phyloP scores from a whole-genome alignment of 2,329 filamentous ascomycete species.

The Metarhizium humberi region DNA sequence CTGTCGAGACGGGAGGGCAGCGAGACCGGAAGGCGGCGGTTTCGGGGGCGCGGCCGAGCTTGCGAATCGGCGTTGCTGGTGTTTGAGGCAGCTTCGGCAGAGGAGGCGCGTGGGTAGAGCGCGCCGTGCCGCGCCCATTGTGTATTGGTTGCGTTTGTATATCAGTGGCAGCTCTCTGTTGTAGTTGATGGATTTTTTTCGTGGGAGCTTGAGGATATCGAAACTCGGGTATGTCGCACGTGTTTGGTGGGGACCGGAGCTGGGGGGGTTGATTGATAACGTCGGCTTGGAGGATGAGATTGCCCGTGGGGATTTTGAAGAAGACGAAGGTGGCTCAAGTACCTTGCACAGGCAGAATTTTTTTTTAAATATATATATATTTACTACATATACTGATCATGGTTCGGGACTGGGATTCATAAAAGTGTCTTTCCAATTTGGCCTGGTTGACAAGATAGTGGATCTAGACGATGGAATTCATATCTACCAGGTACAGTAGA shows the following conservation, averaged over 20 bases:
- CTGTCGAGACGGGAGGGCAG: constrained; percentile 60
- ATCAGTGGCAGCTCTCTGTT: background rate
- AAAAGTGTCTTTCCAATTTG: too few species aligned
- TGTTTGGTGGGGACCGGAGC: constrained; percentile 2
- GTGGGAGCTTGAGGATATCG: background rate
- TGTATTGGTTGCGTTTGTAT: background rate
- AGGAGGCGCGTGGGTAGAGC: constrained; percentile 11
- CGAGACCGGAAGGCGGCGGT: constrained; percentile 37
- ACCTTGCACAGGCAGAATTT: too few species aligned
- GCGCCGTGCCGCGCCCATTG: constrained; percentile 1
- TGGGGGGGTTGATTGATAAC: background rate
- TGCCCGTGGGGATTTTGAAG: too few species aligned
- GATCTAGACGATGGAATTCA: too few species aligned
- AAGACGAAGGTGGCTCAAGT: too few species aligned
- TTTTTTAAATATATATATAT: too few species aligned
- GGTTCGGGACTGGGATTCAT: too few species aligned
- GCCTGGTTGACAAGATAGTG: too few species aligned
- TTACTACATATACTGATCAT: too few species aligned
- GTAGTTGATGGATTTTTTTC: background rate
- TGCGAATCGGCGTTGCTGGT: constrained; percentile 22
- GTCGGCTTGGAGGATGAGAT: background rate
- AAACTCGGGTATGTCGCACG: constrained; percentile 1
- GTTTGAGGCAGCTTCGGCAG: constrained; percentile 21
- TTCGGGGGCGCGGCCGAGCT: constrained; percentile 21
- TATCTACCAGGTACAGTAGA: too few species aligned